Percentiles rank a stretch among this genome's conserved stretches.
Evolutionary conservation across 495 filamentous ascomycete genomes (phyloP).

Genomic region (Penicillium roqueforti): DNA sequence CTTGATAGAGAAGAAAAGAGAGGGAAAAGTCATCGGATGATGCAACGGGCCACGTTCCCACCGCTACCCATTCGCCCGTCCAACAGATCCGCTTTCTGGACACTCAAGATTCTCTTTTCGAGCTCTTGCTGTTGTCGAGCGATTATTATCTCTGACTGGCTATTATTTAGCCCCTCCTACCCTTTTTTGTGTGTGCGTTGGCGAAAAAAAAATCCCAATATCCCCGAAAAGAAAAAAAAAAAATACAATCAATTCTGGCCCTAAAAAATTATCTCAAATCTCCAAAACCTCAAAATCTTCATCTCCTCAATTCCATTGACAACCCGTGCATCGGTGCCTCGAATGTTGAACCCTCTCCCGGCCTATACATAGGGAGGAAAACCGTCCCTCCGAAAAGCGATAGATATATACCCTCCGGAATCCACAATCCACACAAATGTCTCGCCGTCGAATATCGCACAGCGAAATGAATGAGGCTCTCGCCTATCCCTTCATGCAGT

Average conservation of each 20-base stretch:
- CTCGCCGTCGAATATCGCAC: conserved; percentile 42
- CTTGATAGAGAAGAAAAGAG: background rate
- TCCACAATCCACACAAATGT: conserved; percentile 29
- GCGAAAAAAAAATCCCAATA: background rate
- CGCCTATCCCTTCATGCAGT: conserved; percentile 36
- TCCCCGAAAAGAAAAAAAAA: conserved; percentile 1
- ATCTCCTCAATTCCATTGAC: too few relatives aligned
- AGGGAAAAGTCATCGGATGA: background rate
- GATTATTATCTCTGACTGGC: conserved; percentile 11
- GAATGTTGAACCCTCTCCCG: background rate
- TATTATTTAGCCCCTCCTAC: conserved; percentile 6
- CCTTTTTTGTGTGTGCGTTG: conserved; percentile 12
- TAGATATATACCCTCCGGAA: conserved; percentile 3
- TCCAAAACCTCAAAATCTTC: background rate
- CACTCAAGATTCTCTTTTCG: conserved; percentile 29
- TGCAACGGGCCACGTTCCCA: conserved; percentile 11
- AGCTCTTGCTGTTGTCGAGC: conserved; percentile 19
- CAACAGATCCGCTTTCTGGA: conserved; percentile 23
- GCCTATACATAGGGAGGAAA: background rate
- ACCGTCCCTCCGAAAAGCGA: conserved; percentile 2
- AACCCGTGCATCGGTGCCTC: too few relatives aligned
- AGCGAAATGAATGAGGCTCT: conserved; percentile 42
- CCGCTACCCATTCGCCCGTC: conserved; percentile 8
- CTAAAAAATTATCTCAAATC: background rate
- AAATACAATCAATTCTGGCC: background rate